Base-by-base conservation (phyloP, 1,284 basidiomycete genomes). In the Naganishia albida region DNA sequence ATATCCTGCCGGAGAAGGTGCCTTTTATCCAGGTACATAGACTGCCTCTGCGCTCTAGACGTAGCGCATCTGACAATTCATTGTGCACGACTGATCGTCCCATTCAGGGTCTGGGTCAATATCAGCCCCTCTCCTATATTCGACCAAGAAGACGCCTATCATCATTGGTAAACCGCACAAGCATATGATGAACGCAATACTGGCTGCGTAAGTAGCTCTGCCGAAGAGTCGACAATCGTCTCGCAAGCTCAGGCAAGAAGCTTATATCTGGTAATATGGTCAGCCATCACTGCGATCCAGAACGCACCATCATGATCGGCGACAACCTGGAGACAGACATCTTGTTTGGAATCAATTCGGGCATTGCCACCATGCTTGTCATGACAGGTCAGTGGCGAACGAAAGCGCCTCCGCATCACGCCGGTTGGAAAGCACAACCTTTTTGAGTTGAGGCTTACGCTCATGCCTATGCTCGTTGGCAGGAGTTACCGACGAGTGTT, bases 181-280 rank as follows among this genome's bases (percentile, higher is more conserved):
- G 73, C 89, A 88, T 34, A 95, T 98, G 90, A 81, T 98, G 70
- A 93, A 98, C 76, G 92, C 91, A 75, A 94, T 99, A 77, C 87
- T 88, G 70, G 90, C 92, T 20, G 93, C 93, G 92, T 93, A 93
- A 71, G 77, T 34, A 10, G n/a, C n/a, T n/a, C n/a, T n/a, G n/a
- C n/a, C n/a, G n/a, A n/a, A n/a, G n/a, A n/a, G n/a, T n/a, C n/a
- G n/a, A n/a, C n/a, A n/a, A n/a, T n/a, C n/a, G n/a, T n/a, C n/a
- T n/a, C n/a, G n/a, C n/a, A n/a, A n/a, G n/a, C n/a, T n/a, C n/a
- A n/a, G n/a, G n/a, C n/a, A n/a, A n/a, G n/a, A n/a, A n/a, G n/a
- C n/a, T n/a, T n/a, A n/a, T n/a, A n/a, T n/a, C n/a, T n/a, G n/a
- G n/a, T n/a, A n/a, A n/a, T n/a, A n/a, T n/a, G n/a, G n/a, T n/a